These are phyloP conservation scores for Zychaea mexicana DNA, from an alignment of 371 early-diverging fungal genomes.

Conservation along the genomic window DNA sequence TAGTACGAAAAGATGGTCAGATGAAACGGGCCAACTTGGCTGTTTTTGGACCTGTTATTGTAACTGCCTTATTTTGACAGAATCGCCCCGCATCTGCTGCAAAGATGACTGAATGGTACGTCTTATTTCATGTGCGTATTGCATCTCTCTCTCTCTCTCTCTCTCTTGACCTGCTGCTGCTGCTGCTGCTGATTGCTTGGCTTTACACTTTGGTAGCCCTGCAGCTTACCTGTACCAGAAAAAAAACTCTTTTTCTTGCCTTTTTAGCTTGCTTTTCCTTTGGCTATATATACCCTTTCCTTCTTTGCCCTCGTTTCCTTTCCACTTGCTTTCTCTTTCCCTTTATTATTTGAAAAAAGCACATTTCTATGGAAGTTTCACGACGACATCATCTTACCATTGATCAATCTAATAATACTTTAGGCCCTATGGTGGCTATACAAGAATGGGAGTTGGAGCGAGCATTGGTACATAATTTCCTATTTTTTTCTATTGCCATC, in stretches of 20 bases:
- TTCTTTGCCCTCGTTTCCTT: not conserved
- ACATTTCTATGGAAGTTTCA: slow-evolving; percentile 10
- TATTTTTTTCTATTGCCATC: too few species aligned
- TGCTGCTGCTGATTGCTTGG: too few species aligned
- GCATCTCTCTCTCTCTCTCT: too few species aligned
- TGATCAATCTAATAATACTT: slow-evolving; percentile 27
- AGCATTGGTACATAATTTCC: slow-evolving; percentile 28
- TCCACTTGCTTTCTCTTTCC: not conserved
- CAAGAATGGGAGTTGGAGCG: slow-evolving; percentile 43
- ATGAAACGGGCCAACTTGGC: not conserved
- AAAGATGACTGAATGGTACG: too few species aligned
- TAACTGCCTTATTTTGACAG: not conserved
- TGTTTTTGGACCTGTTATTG: not conserved
- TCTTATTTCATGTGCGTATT: too few species aligned
- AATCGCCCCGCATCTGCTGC: not conserved
- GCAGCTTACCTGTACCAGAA: not conserved
- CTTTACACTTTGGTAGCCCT: not conserved
- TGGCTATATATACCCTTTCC: not conserved
- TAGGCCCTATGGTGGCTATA: slow-evolving; percentile 32
- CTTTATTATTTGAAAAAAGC: not conserved
- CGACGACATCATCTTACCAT: not conserved
- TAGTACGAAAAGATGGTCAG: too few species aligned
- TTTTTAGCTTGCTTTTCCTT: not conserved
- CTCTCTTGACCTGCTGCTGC: too few species aligned
- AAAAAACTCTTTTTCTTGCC: not conserved